These are phyloP conservation scores for Plicaturopsis crispa DNA, from an alignment of 768 basidiomycete species.

Conservation along the genomic window DNA sequence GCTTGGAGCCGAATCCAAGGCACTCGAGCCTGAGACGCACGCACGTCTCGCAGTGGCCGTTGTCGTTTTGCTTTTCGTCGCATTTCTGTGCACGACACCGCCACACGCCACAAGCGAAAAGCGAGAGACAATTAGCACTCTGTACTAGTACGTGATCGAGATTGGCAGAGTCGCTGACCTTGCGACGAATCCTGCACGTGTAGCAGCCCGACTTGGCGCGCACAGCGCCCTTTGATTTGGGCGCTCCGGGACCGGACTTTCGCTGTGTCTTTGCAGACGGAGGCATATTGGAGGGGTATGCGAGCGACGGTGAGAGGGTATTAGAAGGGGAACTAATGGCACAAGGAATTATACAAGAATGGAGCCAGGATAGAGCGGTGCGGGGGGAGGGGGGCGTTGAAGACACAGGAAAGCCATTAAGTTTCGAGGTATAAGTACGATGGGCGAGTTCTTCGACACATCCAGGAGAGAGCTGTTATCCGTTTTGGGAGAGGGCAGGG, in stretches of 20 bases:
- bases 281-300: neutral
- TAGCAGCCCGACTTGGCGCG: constrained; percentile 88
- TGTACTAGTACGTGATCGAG: too few species aligned
- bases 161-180: too few species aligned
- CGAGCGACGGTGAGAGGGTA: neutral
- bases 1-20: constrained; percentile 78
- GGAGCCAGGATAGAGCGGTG: constrained; percentile 3
- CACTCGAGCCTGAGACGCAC: constrained; percentile 77
- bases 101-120: constrained; percentile 13
- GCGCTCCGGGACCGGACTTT: constrained; percentile 35
- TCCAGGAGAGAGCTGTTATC: too few species aligned
- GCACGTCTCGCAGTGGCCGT: constrained; percentile 69
- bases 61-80: constrained; percentile 60
- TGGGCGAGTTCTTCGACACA: too few species aligned
- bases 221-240: constrained; percentile 74
- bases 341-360: constrained; percentile 5
- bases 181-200: constrained; percentile 80
- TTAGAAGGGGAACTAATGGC: constrained; percentile 1
- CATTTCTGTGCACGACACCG: constrained; percentile 53
- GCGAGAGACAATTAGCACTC: constrained; percentile 7
- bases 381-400: constrained; percentile 10
- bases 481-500: too few species aligned
- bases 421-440: too few species aligned
- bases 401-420: too few species aligned
- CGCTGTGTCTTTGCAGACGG: neutral